Percentiles rank a stretch among this genome's conserved stretches.
These are phyloP conservation scores for Tetragonia tetragonoides DNA, from an alignment of 148 eudicot genomes.

Conservation along the genomic window DNA sequence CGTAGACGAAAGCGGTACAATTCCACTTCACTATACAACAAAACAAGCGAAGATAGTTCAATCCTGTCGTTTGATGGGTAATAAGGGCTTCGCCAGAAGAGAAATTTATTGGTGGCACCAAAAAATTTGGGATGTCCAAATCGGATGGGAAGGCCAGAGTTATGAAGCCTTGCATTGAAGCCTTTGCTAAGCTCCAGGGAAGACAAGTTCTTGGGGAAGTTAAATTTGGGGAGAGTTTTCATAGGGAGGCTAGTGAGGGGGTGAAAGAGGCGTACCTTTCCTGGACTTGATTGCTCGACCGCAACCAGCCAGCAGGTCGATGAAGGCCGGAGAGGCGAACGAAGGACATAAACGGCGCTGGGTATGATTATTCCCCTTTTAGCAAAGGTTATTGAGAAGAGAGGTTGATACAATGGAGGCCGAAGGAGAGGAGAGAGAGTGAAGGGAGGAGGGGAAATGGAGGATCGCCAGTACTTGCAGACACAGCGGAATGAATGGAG, in stretches of 20 bases:
- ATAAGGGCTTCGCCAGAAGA: background rate
- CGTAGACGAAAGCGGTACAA: too few species aligned
- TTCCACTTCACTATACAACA: background rate
- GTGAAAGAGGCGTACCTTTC: background rate
- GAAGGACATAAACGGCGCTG: constrained; percentile 5
- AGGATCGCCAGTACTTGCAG: background rate
- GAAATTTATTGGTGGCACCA: background rate
- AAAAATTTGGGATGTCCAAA: too few species aligned
- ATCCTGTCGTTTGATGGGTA: background rate
- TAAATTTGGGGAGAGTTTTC: background rate
- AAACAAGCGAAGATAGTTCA: background rate
- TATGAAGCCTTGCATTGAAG: too few species aligned
- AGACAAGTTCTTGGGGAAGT: background rate
- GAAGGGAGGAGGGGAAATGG: background rate
- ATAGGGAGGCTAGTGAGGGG: background rate
- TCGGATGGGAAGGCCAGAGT: too few species aligned
- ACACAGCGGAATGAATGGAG: background rate
- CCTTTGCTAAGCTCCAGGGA: background rate
- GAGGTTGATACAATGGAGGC: too few species aligned
- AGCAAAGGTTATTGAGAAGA: too few species aligned
- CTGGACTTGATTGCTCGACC: background rate
- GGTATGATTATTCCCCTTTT: too few species aligned
- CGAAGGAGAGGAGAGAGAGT: background rate
- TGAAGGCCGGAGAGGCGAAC: background rate
- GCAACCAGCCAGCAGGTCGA: background rate